A percentile compares a stretch with the other conserved stretches of the same genome.
Conservation (phyloP, 2,329 filamentous ascomycete species). For the Aspergillus cejpii region DNA sequence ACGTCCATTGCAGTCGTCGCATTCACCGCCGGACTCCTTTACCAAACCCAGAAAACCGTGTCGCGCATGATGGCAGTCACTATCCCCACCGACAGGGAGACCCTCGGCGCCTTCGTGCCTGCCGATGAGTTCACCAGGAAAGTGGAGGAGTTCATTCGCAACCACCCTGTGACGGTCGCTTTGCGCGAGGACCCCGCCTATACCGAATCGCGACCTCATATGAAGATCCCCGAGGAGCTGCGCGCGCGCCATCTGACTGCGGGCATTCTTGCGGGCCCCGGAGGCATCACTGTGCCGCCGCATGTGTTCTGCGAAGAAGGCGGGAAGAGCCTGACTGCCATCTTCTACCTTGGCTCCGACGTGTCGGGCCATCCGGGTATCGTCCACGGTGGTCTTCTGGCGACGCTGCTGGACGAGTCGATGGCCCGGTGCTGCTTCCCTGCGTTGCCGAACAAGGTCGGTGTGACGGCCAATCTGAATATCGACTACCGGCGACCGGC, state of each 20-base stretch:
- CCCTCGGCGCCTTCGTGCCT: constrained; percentile 59
- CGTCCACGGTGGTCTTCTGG: constrained; percentile 81
- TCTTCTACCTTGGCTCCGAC: constrained; percentile 70
- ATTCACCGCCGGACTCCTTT: constrained; percentile 27
- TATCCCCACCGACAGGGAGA: constrained; percentile 63
- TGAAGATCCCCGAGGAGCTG: constrained; percentile 70
- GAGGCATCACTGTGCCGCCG: constrained; percentile 73
- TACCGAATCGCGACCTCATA: constrained; percentile 72
- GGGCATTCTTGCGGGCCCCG: constrained; percentile 67
- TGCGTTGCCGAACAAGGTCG: constrained; percentile 74
- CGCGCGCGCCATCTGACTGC: constrained; percentile 72
- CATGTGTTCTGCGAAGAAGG: constrained; percentile 66
- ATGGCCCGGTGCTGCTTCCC: constrained; percentile 82
- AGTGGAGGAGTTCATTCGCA: constrained; percentile 67
- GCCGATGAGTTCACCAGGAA: constrained; percentile 47
- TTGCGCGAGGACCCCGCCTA: constrained; percentile 62
- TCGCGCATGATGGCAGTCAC: constrained; percentile 31
- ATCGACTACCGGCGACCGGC: constrained; percentile 77
- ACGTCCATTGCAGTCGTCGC: constrained; percentile 31
- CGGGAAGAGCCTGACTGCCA: constrained; percentile 62
- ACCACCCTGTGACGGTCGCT: constrained; percentile 64
- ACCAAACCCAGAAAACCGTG: constrained; percentile 22
- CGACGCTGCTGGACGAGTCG: constrained; percentile 88
- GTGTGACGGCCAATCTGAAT: constrained; percentile 75
- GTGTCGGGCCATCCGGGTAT: constrained; percentile 87